Base-by-base conservation (phyloP, 2,329 filamentous ascomycete species). In the Graphilbum ipis-grandicollis region DNA sequence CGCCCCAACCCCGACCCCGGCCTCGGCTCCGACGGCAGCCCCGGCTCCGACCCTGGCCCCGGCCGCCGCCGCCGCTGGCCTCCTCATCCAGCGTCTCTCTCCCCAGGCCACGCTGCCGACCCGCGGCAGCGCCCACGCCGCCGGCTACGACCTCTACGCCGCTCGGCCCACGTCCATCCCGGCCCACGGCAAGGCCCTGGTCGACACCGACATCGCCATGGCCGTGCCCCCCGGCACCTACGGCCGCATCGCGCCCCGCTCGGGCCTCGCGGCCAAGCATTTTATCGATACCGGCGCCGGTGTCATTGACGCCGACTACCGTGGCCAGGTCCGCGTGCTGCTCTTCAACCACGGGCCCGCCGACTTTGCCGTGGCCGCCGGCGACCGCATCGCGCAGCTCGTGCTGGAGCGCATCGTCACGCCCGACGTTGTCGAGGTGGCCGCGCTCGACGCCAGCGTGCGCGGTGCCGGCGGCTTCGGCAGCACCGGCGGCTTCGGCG, bases 261-360 rank as follows among this genome's bases (percentile, higher is more conserved):
- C 82, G n/a, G 85, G 85, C 34, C 76, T 93, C 26, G 88, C 88
- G 3, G 68, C 76, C 42, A 98, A 98, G 64, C 75, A 96, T 62
- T 90, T 86, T 60, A 96, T 98, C 55, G 85, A 94, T 56, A 90
- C 82, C 0, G 85, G 92, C 43, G 90, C 90, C 0, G 90, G 90
- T 38, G 90, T 98, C 45, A 96, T 98, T 49, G 90, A 98, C 57
- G 86, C 88, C 25, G 90, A 98, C 59, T 98, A 98, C 64, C 73
- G 90, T 26, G 90, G 90, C 17, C 81, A 81, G 47, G 79, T 98
- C 50, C 93, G 92, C 65, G 80, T 98, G 19, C 68, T 98, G 46
- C 71, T 98, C 36, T 96, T 96, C 58, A 98, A 98, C 62, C 78
- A 93, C 56, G 70, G 69, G 36, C 85, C 93, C 35, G 59, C 61